Evolutionary conservation across 2,329 filamentous ascomycete species (phyloP), one percentile per base, ranked within the genome.

Genomic region (Exophiala bonariae): DNA sequence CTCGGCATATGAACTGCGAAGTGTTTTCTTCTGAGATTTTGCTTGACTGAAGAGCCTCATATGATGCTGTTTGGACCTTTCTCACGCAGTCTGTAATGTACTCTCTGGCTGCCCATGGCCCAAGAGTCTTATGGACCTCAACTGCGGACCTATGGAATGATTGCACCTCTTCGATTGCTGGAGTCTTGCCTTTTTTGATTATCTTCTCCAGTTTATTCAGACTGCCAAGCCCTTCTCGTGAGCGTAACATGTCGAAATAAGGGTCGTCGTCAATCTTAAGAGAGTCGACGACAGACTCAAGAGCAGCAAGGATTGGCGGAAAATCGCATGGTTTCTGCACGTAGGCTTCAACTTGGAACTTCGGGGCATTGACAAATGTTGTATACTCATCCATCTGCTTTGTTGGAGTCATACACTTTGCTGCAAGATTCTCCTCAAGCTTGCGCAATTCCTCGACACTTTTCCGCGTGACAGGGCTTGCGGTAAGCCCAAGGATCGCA

Each of bases 401-500:
- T 2, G 79, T 84, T 0, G 90, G 90, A 1, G 84, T 85, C 50
- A 77, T 79, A 54, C 85, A 87, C 23, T 80, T 72, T 1, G 88
- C 80, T 62, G 90, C 77, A 34, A 96, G 70, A 32, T 86, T 87
- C 3, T 63, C 55, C 62, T 95, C 89, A 5, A 95, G 76, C 3
- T 65, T 62, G 38, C 74, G 75, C 37, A 20, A 48, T 13, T 47
- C 46, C 7, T 20, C 20, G 7, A 31, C 36, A 11, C 45, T 52
- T 10, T 47, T 53, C 20, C 40, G 80, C 55, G 85, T 81, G 3
- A 88, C 78, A 0, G 89, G 89, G 52, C 87, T 95, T 1, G 90
- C 90, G 5, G 86, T 91, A 18, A 96, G 72, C 0, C 89, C 90
- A 4, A 96, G 71, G 20, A 96, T 84, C 16, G 75, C 73, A 0